Conservation (phyloP, 208 protist genomes). For the Acanthamoeba sp. region DNA sequence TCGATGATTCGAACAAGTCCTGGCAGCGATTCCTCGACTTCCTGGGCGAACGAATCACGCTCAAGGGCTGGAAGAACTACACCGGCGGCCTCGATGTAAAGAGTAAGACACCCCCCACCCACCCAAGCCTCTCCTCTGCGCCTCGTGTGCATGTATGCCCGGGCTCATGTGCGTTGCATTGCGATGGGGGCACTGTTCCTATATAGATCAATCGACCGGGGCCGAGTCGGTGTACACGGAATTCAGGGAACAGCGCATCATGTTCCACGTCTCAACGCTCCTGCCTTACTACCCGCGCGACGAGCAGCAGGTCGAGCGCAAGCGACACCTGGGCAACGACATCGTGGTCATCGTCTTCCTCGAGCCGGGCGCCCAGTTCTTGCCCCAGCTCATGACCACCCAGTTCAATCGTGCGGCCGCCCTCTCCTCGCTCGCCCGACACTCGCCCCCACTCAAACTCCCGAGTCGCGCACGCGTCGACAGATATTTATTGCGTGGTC, state of each 20-base stretch:
- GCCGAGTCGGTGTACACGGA: conserved; percentile 63
- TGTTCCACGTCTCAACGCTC: conserved; percentile 75
- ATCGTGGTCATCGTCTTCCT: conserved; percentile 72
- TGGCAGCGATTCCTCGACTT: conserved; percentile 31
- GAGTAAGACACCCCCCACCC: not conserved
- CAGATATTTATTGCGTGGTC: conserved; percentile 65
- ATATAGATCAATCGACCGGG: conserved; percentile 66
- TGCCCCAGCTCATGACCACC: conserved; percentile 6
- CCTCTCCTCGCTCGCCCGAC: no score
- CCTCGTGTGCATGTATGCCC: no score
- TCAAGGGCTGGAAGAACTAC: conserved; percentile 72
- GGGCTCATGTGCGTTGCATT: no score
- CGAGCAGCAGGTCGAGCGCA: conserved; percentile 73
- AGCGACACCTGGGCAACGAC: conserved; percentile 76
- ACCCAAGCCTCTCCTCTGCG: not conserved
- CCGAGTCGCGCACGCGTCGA: no score
- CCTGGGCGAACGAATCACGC: conserved; percentile 23
- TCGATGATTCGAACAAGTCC: not conserved
- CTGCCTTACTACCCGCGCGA: conserved; percentile 63
- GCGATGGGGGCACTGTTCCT: no score
- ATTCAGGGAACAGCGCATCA: conserved; percentile 69
- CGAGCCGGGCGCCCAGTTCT: conserved; percentile 32
- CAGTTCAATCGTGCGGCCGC: conserved; percentile 71
- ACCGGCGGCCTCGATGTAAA: conserved; percentile 67
- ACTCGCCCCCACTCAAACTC: no score